Conservation (phyloP, 2,329 filamentous ascomycete genomes). For the Hirsutella rhossiliensis region DNA sequence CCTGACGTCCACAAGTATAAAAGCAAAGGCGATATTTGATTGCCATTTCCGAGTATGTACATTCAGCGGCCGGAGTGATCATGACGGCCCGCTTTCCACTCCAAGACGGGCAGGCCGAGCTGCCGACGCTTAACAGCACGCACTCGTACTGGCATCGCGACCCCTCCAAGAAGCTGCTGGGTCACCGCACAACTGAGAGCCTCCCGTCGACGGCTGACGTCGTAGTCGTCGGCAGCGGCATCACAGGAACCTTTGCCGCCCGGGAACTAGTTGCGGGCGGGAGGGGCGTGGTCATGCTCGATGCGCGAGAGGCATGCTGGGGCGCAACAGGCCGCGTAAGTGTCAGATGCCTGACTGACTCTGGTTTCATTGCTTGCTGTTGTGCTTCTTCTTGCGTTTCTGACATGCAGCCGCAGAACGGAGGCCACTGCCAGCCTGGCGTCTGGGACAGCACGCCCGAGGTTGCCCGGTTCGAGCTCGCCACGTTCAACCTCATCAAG, state of each 20-base stretch:
- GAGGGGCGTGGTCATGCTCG: constrained; percentile 53
- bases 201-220: constrained; percentile 54
- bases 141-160: constrained; percentile 63
- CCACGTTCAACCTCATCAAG: constrained; percentile 50
- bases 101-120: constrained; percentile 30
- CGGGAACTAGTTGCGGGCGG: constrained; percentile 43
- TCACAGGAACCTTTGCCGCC: constrained; percentile 63
- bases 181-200: constrained; percentile 53
- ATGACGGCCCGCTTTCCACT: constrained; percentile 19
- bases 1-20: no score
- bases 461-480: constrained; percentile 60
- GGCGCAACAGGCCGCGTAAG: constrained; percentile 70
- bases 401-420: constrained; percentile 33
- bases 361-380: background rate
- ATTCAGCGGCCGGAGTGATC: no score
- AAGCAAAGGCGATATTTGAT: no score
- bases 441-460: constrained; percentile 48
- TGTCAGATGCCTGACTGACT: no score
- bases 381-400: no score
- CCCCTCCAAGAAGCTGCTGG: constrained; percentile 49
- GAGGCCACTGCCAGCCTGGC: constrained; percentile 63
- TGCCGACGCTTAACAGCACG: constrained; percentile 50
- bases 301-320: constrained; percentile 70
- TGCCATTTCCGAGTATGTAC: no score
- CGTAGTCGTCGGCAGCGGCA: constrained; percentile 63